Base-by-base conservation (phyloP, 192 early-diverging fungal genomes). In the Coemansia sp. region DNA sequence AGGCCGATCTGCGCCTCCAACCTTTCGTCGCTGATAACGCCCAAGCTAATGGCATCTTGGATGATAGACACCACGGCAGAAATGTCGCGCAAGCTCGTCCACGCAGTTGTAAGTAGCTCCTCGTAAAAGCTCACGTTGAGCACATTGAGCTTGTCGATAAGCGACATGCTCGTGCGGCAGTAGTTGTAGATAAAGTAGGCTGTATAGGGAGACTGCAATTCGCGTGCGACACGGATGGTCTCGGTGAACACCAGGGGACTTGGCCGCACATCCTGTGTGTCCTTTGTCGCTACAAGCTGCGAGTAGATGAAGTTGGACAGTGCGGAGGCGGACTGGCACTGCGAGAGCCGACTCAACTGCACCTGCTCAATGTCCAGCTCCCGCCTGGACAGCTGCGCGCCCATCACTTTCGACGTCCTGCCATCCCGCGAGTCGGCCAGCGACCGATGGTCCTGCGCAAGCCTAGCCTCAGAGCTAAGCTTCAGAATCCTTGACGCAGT, bases 211-310 rank as follows among this genome's bases (percentile, higher is more conserved):
- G 45, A 68, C 9, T 62, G 50, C 11, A 73, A 42, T 48, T 79
- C 77, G 20, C 77, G 56, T 3, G 77, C 38, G 2, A 61, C 64
- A n/a, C 68, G 56, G 3, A 79, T 64, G 2, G 52, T 33, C 59
- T 79, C 77, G 34, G 71, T 65, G 48, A 45, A 72, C 0, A 79
- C 77, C 12, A 61, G 21, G 0, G 77, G 56, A 6, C 77, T 79
- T 13, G 77, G 65, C 11, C 64, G 71, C 2, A 65, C 63, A 11
- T 23, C 53, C 0, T 8, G 11, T 23, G 41, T 12, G 5, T 33
- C 59, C 21, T 64, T 67, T 41, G 36, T 31, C 18, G 52, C 28
- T 13, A 68, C n/a, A 7, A 79, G 59, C 23, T 66, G 55, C 14
- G 21, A 33, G 31, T 64, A 56, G 21, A 79, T 62, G 59, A 79